Base-by-base conservation (phyloP, 2,329 filamentous ascomycete species). In the Purpureocillium takamizusanense region DNA sequence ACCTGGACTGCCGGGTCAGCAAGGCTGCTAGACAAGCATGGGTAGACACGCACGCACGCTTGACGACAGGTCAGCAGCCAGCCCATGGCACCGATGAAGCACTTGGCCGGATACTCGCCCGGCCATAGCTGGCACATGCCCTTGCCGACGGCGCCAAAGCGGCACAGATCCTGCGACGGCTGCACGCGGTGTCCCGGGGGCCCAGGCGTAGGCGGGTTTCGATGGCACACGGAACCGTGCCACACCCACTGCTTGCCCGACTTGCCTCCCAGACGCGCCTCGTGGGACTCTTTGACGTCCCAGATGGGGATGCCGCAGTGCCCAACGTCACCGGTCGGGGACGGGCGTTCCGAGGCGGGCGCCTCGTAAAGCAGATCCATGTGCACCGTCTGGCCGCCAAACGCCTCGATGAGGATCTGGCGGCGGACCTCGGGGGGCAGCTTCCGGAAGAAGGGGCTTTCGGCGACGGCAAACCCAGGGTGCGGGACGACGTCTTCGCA, bases 361-460 rank as follows among this genome's bases (percentile, higher is more conserved):
- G 40, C 28, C 6, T 34, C 32, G 18, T 27, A 34, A 18, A 27
- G 31, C 23, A 54, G 40, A 38, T 53, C 52, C 44, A 55, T 44
- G 38, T 54, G 49, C 2, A 53, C 29, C 7, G 42, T 49, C 7
- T 37, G 44, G 4, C 43, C 37, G 18, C 51, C 50, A 40, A 53
- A 52, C 9, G 50, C 51, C 7, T 42, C 43, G 3, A 41, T 31
- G 12, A 53, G 37, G 34, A 62, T 52, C 43, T 51, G 51, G 35
- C 48, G 53, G 14, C 60, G 52, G 7, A 63, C 50, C 43, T 62
- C 59, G 8, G 52, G 42, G 8, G 60, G 58, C 2, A 63, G 45
- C 21, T 46, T 49, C 34, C 49, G 51, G 39, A 61, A 55, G 40
- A 62, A 56, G 28, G 32, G 10, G 33, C 43, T 45, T 18, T 39